A percentile compares a stretch with the other conserved stretches of the same genome.
phyloP scores from a whole-genome alignment of 192 early-diverging fungal species.

The Oehlia diaphana region DNA sequence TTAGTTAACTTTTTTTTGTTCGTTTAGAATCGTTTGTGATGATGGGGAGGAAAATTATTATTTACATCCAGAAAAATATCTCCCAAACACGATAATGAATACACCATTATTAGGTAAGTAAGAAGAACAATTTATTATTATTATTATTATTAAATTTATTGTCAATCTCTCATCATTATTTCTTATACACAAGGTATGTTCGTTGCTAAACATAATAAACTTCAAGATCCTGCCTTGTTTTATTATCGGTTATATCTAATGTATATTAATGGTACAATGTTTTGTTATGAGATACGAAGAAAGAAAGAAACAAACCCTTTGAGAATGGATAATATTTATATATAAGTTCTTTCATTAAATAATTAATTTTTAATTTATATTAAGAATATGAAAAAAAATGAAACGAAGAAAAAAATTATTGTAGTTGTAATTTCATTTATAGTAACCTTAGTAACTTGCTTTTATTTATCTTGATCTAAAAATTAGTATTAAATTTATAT shows the following conservation, averaged over 20 bases:
- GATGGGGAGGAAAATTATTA: constrained; percentile 6
- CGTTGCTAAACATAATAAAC: constrained; percentile 2
- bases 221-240: constrained; percentile 6
- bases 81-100: neutral
- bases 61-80: neutral
- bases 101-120: constrained; percentile 18
- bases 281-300: constrained; percentile 24
- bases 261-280: constrained; percentile 5
- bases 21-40: neutral
- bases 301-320: neutral
- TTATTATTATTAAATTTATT: too few species aligned
- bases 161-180: neutral
- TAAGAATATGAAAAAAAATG: too few species aligned
- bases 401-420: too few species aligned
- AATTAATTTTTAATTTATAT: too few species aligned
- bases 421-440: too few species aligned
- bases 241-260: constrained; percentile 9
- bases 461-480: too few species aligned
- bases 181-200: constrained; percentile 17
- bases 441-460: too few species aligned
- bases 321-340: constrained; percentile 13
- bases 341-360: neutral
- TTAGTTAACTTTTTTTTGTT: constrained; percentile 2
- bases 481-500: too few species aligned
- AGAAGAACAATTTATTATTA: too few species aligned